Conservation (phyloP, 441 rosid genomes). For the Pelargonium australe region DNA sequence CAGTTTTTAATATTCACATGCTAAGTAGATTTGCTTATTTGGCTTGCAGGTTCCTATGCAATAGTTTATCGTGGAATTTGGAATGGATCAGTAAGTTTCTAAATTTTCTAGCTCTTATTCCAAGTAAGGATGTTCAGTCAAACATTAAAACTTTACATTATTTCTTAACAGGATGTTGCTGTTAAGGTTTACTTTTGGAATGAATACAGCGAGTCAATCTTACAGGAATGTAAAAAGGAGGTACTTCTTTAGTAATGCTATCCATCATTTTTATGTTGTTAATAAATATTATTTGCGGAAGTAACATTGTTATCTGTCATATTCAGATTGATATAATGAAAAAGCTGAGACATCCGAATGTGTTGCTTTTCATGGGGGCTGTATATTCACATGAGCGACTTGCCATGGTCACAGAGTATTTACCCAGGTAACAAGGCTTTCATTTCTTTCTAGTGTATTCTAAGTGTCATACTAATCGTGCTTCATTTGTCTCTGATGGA, state of each 20-base stretch:
- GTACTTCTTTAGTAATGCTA: conserved; percentile 24
- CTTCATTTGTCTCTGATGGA: background rate
- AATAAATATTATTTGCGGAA: conserved; percentile 4
- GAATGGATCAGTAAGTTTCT: conserved; percentile 66
- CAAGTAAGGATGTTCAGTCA: conserved; percentile 4
- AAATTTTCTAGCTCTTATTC: conserved; percentile 10
- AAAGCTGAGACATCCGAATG: conserved; percentile 83
- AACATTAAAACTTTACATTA: conserved; percentile 14
- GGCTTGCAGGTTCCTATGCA: conserved; percentile 60
- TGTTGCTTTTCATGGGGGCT: conserved; percentile 87
- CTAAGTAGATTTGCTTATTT: background rate
- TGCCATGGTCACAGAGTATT: conserved; percentile 74
- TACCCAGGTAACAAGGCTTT: conserved; percentile 52
- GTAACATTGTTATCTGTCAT: background rate
- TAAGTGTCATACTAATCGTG: background rate
- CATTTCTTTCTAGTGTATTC: conserved; percentile 2
- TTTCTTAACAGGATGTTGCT: conserved; percentile 61
- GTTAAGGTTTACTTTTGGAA: conserved; percentile 65
- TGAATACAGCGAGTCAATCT: conserved; percentile 46
- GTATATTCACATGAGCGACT: conserved; percentile 60
- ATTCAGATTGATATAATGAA: conserved; percentile 69
- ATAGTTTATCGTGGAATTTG: conserved; percentile 67
- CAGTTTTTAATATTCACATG: no score
- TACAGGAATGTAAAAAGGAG: conserved; percentile 66
- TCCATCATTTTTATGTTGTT: conserved; percentile 7